Conservation (phyloP, 805 yeast species). For the Metschnikowia hibisci region DNA sequence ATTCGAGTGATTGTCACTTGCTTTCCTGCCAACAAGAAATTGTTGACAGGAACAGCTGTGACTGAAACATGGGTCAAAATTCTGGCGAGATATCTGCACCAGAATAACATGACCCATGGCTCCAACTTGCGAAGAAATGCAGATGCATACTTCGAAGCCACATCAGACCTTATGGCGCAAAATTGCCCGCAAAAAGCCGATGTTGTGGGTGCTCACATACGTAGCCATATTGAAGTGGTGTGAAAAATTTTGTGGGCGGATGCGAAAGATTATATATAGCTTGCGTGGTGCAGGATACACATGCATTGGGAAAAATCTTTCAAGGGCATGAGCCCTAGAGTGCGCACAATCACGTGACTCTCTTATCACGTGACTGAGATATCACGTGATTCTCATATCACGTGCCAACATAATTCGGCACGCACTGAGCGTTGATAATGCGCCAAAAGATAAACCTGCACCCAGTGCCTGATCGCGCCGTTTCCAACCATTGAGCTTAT, state of each 20-base stretch:
- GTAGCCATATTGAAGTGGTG: slow-evolving; percentile 28
- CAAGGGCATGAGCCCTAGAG: slow-evolving; percentile 3
- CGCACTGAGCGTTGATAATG: background rate
- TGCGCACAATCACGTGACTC: too few relatives aligned
- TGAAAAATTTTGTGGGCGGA: slow-evolving; percentile 1
- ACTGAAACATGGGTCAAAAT: slow-evolving; percentile 19
- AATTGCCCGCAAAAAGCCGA: slow-evolving; percentile 14
- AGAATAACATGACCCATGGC: slow-evolving; percentile 5
- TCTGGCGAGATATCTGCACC: slow-evolving; percentile 2
- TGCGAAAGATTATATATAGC: slow-evolving; percentile 10
- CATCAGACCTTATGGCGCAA: slow-evolving; percentile 18
- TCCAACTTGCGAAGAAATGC: slow-evolving; percentile 3
- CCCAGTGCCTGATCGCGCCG: background rate
- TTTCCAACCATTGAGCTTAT: slow-evolving; percentile 3
- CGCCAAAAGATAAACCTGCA: background rate
- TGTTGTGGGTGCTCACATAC: slow-evolving; percentile 25
- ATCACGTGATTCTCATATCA: too few relatives aligned
- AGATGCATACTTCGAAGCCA: slow-evolving; percentile 6
- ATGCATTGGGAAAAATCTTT: background rate
- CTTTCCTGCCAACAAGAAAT: slow-evolving; percentile 13
- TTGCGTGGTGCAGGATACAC: slow-evolving; percentile 1
- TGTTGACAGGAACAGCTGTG: slow-evolving; percentile 18
- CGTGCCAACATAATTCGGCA: background rate
- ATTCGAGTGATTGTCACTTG: slow-evolving; percentile 4
- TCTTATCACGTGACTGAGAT: background rate